phyloP scores from a whole-genome alignment of 129 eudicot genomes.

The Flaveria brownii region DNA sequence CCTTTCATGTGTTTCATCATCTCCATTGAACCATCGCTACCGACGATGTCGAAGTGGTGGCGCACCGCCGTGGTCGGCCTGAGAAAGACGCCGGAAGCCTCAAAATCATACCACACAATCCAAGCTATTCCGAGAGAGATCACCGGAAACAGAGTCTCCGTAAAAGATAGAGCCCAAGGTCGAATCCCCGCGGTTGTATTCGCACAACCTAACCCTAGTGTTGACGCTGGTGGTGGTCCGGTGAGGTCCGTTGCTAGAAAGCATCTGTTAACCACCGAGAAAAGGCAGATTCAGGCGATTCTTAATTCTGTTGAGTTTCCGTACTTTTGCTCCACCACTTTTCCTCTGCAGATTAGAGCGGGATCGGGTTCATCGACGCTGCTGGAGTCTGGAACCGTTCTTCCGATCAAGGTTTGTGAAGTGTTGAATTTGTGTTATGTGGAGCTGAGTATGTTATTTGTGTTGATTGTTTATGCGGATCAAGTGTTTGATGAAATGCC shows the following conservation, averaged over 20 bases:
- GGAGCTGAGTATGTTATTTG: background rate
- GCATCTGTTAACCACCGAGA: constrained; percentile 67
- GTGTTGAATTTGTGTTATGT: background rate
- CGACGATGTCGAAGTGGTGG: constrained; percentile 64
- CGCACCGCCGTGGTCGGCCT: constrained; percentile 56
- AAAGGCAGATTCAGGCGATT: constrained; percentile 73
- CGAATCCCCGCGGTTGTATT: constrained; percentile 89
- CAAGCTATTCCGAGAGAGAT: constrained; percentile 86
- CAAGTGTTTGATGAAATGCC: constrained; percentile 17
- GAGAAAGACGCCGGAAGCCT: constrained; percentile 26
- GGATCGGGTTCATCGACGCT: constrained; percentile 81
- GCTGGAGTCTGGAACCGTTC: constrained; percentile 73
- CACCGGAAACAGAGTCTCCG: constrained; percentile 59
- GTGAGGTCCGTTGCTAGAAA: constrained; percentile 51
- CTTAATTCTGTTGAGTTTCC: constrained; percentile 57
- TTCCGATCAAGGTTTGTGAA: constrained; percentile 65
- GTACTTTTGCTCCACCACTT: constrained; percentile 77
- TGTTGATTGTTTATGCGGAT: background rate
- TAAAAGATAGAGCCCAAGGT: constrained; percentile 84
- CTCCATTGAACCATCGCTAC: background rate
- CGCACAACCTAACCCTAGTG: constrained; percentile 51
- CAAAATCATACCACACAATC: constrained; percentile 62
- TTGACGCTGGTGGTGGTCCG: constrained; percentile 28
- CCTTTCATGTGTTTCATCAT: background rate
- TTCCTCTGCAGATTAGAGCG: constrained; percentile 81